A percentile compares a stretch with the other conserved stretches of the same genome.
Conservation (phyloP, 139 green algal genomes). For the Dunaliella primolecta region DNA sequence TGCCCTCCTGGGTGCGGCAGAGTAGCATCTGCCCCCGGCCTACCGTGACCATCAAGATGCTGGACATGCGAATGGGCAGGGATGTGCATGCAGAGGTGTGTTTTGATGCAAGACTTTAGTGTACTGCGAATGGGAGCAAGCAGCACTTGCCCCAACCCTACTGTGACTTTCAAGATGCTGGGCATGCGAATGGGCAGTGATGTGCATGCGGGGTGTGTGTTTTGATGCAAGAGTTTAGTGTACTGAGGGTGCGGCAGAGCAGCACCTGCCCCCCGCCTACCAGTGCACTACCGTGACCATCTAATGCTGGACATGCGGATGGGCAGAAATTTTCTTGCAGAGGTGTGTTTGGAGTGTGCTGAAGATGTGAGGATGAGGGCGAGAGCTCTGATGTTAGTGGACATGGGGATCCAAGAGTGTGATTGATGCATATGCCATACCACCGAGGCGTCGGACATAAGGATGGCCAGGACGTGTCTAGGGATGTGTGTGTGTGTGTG, state of each 20-base stretch:
- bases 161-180: not conserved
- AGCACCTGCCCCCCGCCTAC: not conserved
- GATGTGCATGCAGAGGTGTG: not conserved
- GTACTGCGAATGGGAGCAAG: too few relatives aligned
- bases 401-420: too few relatives aligned
- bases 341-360: not conserved
- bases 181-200: not conserved
- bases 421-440: too few relatives aligned
- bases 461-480: not conserved
- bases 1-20: not conserved
- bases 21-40: not conserved
- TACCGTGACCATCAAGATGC: not conserved
- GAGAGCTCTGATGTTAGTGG: too few relatives aligned
- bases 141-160: not conserved
- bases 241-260: not conserved
- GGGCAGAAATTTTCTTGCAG: not conserved
- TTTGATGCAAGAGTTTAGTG: too few relatives aligned
- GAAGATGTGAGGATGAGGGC: too few relatives aligned
- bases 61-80: not conserved
- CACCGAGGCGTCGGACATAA: too few relatives aligned
- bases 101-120: too few relatives aligned
- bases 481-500: not conserved
- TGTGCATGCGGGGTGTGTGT: too few relatives aligned
- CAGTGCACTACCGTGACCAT: not conserved
- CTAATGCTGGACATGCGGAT: not conserved